Evolutionary conservation across 1,284 basidiomycete species (phyloP).

Genomic region (Rhodotorula sp.): DNA sequence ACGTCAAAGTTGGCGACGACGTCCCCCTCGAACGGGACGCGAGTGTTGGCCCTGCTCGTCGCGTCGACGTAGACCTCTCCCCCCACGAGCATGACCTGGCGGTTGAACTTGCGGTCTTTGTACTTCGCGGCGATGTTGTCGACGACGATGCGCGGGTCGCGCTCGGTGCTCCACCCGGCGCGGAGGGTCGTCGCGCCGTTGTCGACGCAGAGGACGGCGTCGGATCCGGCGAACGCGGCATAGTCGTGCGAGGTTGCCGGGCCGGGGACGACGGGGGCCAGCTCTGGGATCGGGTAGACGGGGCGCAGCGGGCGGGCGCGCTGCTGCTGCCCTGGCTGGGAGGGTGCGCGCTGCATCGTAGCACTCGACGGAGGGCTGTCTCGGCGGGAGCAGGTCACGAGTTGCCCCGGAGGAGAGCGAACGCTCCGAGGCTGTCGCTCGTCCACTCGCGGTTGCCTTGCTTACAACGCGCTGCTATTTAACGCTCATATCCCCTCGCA

Average conservation of each 20-base stretch:
- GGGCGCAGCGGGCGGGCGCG: not conserved
- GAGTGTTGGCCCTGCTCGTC: conserved; percentile 72
- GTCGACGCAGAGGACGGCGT: conserved; percentile 72
- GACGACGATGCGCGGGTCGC: conserved; percentile 59
- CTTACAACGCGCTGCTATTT: not conserved
- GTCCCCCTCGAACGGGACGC: conserved; percentile 86
- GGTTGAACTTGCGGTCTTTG: conserved; percentile 81
- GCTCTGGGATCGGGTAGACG: conserved; percentile 32
- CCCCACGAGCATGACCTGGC: conserved; percentile 78
- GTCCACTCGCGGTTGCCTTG: too few species aligned
- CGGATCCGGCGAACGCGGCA: not conserved
- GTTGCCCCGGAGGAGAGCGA: too few species aligned
- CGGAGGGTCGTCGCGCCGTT: conserved; percentile 77
- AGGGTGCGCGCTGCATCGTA: not conserved
- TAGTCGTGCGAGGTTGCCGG: conserved; percentile 10
- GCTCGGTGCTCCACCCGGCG: conserved; percentile 73
- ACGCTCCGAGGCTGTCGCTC: too few species aligned
- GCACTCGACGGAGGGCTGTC: too few species aligned
- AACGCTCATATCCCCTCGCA: not conserved
- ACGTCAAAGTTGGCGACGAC: conserved; percentile 85
- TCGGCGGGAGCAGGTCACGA: too few species aligned
- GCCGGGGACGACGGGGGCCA: conserved; percentile 14
- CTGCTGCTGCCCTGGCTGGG: not conserved
- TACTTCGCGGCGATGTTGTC: conserved; percentile 79
- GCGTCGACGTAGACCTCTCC: conserved; percentile 80